Conservation (phyloP, 805 yeast species). For the Wickerhamiella vanderwaltii region DNA sequence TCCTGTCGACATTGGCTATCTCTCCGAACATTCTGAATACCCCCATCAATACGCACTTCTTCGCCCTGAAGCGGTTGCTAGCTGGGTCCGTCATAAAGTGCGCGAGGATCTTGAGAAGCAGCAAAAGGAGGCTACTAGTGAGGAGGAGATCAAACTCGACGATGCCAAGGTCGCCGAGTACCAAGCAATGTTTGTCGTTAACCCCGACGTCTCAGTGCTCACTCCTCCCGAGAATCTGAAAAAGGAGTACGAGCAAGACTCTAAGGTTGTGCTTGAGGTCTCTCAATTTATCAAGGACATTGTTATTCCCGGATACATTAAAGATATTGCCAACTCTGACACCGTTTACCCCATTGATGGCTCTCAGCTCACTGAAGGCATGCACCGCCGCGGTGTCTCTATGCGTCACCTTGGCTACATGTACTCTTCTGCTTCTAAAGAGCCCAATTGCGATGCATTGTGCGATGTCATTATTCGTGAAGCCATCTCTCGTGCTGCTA, state of each 20-base stretch:
- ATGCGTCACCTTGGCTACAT: slow-evolving; percentile 72
- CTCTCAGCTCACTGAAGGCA: slow-evolving; percentile 46
- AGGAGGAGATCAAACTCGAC: slow-evolving; percentile 12
- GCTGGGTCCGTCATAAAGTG: slow-evolving; percentile 71
- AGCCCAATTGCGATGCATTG: slow-evolving; percentile 28
- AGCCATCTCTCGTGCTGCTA: slow-evolving; percentile 66
- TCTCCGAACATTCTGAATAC: slow-evolving; percentile 42
- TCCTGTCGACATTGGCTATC: slow-evolving; percentile 72
- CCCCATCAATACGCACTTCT: slow-evolving; percentile 72
- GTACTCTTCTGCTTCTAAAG: slow-evolving; percentile 33
- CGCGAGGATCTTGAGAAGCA: slow-evolving; percentile 40
- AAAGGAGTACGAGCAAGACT: slow-evolving; percentile 37
- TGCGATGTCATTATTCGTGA: slow-evolving; percentile 43
- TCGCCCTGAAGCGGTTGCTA: slow-evolving; percentile 80
- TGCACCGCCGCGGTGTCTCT: slow-evolving; percentile 80
- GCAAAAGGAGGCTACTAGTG: slow-evolving; percentile 32
- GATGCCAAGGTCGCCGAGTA: slow-evolving; percentile 34
- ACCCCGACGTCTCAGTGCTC: slow-evolving; percentile 70
- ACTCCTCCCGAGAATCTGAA: slow-evolving; percentile 29
- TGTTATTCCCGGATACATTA: slow-evolving; percentile 52
- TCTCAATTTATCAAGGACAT: slow-evolving; percentile 48
- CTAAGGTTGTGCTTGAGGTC: slow-evolving; percentile 53
- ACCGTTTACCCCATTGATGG: slow-evolving; percentile 65
- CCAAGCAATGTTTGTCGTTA: slow-evolving; percentile 44
- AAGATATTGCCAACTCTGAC: slow-evolving; percentile 40